Evolutionary conservation across 169 alveolate genomes (phyloP).

Genomic region (Plasmodium cynomolgi): DNA sequence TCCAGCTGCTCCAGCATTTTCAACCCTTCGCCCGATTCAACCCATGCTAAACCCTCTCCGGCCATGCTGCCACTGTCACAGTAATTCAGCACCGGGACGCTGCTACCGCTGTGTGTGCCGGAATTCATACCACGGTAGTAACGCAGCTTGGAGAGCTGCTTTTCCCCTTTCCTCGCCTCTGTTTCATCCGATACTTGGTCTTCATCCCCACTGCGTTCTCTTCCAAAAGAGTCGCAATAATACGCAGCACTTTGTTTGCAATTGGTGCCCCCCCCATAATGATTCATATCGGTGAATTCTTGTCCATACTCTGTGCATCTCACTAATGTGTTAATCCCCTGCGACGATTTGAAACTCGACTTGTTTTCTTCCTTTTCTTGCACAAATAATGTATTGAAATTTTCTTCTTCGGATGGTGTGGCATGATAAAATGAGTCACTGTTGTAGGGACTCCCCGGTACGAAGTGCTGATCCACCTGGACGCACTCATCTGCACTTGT

Average conservation of each 20-base stretch:
- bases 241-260: background rate
- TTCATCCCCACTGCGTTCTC: background rate
- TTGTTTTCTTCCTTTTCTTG: background rate
- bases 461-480: background rate
- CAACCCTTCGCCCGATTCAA: background rate
- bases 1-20: background rate
- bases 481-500: background rate
- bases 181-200: background rate
- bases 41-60: background rate
- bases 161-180: background rate
- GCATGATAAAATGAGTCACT: background rate
- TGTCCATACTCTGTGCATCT: background rate
- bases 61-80: background rate
- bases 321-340: background rate
- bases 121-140: conserved; percentile 25
- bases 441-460: background rate
- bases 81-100: background rate
- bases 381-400: background rate
- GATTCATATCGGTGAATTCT: background rate
- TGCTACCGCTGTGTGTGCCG: background rate
- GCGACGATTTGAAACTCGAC: background rate
- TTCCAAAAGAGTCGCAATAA: background rate
- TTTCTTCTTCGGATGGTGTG: background rate
- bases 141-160: background rate
- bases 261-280: background rate